Evolutionary conservation across 306 rosid species (phyloP), one percentile per base, ranked within the genome.

Genomic region (Gynostemma pentaphyllum): DNA sequence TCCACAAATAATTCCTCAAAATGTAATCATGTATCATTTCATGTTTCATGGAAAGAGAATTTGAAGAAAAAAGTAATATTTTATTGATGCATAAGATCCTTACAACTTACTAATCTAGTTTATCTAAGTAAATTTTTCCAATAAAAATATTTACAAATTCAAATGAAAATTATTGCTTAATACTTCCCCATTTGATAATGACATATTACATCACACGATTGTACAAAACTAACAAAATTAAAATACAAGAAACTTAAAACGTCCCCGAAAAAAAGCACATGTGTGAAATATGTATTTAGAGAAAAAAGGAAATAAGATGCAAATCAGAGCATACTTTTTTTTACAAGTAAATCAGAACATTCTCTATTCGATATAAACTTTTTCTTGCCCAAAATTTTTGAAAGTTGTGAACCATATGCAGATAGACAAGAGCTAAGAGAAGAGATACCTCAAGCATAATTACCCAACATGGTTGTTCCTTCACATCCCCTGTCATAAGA

Each of bases 391-490:
- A 49, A 12, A 49, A 22, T 4, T 12, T 26, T 14, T 9, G 26
- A 12, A 26, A 34, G 2, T 23, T 13, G 57, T 24, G 18, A 51
- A 51, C 37, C 27, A 24, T 26, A 4, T 27, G 36, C 12, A 51
- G 59, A 51, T 27, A 26, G 2, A 27, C 19, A 0, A 26, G 59
- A 26, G 57, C 57, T 1, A 51, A 26, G 37, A 51, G 13, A 36
- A 26, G 5, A 51, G 22, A 59, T 59, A 92, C 98, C 95, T 92
- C 98, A 23, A 92, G 96, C 98, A 92, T 92, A 72, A 92, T 82
- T 15, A 92, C 98, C 98, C 98, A 92, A 70, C 98, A 88, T 29
- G 96, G 92, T 70, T 88, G 88, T 66, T 80, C 81, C 80, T 86
- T 75, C 72, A 76, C 92, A 34, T 79, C 70, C 73, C 94, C 98